A percentile compares a stretch with the other conserved stretches of the same genome.
These are phyloP conservation scores for Diaporthe helianthi DNA, from an alignment of 2,329 filamentous ascomycete genomes.

Conservation along the genomic window DNA sequence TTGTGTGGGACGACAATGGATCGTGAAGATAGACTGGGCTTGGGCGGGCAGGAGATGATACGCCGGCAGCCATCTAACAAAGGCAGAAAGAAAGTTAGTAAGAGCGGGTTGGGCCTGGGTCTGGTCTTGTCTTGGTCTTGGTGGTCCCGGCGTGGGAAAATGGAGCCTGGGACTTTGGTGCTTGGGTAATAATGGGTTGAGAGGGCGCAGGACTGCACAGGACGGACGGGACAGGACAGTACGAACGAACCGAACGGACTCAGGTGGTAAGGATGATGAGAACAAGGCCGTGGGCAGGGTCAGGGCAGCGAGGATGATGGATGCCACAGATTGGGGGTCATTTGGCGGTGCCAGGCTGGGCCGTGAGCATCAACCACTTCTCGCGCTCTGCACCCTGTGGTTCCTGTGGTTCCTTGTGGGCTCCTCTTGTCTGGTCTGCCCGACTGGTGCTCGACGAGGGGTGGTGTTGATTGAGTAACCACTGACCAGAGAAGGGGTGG, in stretches of 20 bases:
- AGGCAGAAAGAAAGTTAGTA: slow-evolving; percentile 32
- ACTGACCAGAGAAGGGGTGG: neutral
- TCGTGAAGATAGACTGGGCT: slow-evolving; percentile 34
- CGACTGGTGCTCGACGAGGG: slow-evolving; percentile 7
- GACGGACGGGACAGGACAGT: neutral
- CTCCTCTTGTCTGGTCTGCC: slow-evolving; percentile 9
- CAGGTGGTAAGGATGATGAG: slow-evolving; percentile 32
- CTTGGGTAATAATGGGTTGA: neutral
- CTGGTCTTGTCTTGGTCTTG: slow-evolving; percentile 23
- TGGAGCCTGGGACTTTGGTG: slow-evolving; percentile 6
- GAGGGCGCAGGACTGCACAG: neutral
- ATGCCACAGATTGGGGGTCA: slow-evolving; percentile 26
- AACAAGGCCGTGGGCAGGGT: slow-evolving; percentile 32
- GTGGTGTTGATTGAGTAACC: neutral
- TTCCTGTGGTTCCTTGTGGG: slow-evolving; percentile 15
- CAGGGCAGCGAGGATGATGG: slow-evolving; percentile 23
- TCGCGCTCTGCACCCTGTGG: slow-evolving; percentile 12
- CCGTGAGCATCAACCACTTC: slow-evolving; percentile 12
- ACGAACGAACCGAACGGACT: slow-evolving; percentile 9
- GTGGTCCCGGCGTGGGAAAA: slow-evolving; percentile 11
- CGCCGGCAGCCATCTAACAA: slow-evolving; percentile 37
- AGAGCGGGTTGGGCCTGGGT: slow-evolving; percentile 24
- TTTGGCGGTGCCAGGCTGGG: slow-evolving; percentile 28
- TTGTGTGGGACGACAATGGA: slow-evolving; percentile 33
- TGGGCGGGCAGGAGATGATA: slow-evolving; percentile 35